Conservation (phyloP, 1,284 basidiomycete genomes). For the Trametes versicolor region DNA sequence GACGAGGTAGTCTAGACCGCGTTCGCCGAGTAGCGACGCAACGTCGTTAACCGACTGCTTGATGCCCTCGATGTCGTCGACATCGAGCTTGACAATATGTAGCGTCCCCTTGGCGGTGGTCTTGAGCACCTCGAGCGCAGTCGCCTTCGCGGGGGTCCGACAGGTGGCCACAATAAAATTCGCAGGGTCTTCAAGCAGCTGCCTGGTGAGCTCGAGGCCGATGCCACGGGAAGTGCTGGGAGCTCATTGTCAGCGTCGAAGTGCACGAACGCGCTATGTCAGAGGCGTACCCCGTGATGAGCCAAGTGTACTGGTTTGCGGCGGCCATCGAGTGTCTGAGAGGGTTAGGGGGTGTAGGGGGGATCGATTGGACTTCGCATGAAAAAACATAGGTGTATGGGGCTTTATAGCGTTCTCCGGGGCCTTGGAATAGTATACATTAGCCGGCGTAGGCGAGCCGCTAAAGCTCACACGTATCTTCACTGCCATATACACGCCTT, state of each 20-base stretch:
- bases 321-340: not conserved
- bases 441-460: not conserved
- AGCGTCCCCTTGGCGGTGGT: slow-evolving; percentile 39
- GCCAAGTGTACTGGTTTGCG: slow-evolving; percentile 14
- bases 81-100: slow-evolving; percentile 47
- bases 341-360: not conserved
- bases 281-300: slow-evolving; percentile 26
- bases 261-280: slow-evolving; percentile 8
- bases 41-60: slow-evolving; percentile 38
- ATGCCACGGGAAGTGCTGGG: slow-evolving; percentile 48
- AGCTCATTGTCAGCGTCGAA: not conserved
- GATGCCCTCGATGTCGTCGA: slow-evolving; percentile 42
- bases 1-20: slow-evolving; percentile 49
- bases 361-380: not conserved
- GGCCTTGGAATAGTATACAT: not conserved
- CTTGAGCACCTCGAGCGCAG: slow-evolving; percentile 39
- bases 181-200: slow-evolving; percentile 42
- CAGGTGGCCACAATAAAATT: slow-evolving; percentile 50
- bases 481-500: too few relatives aligned
- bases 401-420: not conserved
- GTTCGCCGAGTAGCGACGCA: slow-evolving; percentile 34
- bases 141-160: slow-evolving; percentile 43
- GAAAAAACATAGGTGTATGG: not conserved
- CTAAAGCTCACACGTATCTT: too few relatives aligned
- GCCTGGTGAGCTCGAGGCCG: slow-evolving; percentile 47